Base-by-base conservation (phyloP, 164 flowering plant species). In the Buxus sempervirens region DNA sequence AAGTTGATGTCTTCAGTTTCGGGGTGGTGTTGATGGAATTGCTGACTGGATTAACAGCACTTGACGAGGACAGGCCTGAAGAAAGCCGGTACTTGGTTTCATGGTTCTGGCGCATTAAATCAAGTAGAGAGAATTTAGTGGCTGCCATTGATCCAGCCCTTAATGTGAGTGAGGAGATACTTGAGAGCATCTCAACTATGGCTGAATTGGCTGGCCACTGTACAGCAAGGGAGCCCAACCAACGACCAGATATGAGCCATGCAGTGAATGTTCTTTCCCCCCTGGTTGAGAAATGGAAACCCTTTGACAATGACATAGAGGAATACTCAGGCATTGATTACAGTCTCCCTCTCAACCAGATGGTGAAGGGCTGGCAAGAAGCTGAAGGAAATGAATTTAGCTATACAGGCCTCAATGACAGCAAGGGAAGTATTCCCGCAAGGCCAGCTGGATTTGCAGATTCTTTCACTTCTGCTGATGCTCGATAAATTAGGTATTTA, bases 341-440 rank as follows among this genome's bases (percentile, higher is more conserved):
- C 66, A 86, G 82, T 67, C 88, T 86, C 18, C 86, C 90, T 6
- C 81, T 86, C 6, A 82, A 60, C 64, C 86, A 86, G 63, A 78
- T 85, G 91, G 84, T 85, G 71, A 86, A 83, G 73, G 86, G 79
- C 23, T 86, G 88, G 91, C 85, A 85, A 67, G 87, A 86, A 60
- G 77, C 82, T 1, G 90, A 85, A 78, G 83, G 85, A 5, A 78
- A 78, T 41, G 88, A 82, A 41, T 53, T 56, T 12, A 84, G 90
- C 65, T 75, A 70, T 58, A 36, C 72, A 64, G 79, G 78, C 51
- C 68, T 86, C 5, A 82, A 79, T 21, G 86, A 86, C 54, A 85
- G 87, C 72, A 85, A 82, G 67, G 72, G 83, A 15, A 82, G 90
- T 19, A 84, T 86, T 32, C 90, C 87, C 16, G 73, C 86, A 23